Evolutionary conservation across 2,329 filamentous ascomycete genomes (phyloP), one percentile per base, ranked within the genome.

Genomic region (Alternaria rosae): DNA sequence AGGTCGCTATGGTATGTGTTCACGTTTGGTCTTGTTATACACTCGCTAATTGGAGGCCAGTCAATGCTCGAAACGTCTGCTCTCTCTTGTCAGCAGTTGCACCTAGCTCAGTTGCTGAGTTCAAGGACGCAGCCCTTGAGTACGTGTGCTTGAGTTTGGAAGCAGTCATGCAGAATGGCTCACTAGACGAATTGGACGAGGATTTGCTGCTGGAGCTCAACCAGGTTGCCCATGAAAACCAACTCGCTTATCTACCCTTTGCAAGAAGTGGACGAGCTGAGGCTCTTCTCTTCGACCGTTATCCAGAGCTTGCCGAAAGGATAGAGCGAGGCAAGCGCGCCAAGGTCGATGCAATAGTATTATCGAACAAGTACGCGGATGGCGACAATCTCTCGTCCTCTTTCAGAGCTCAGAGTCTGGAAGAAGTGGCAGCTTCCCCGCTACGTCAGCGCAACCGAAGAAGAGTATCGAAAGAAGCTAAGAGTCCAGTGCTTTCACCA

Each of bases 101-200:
- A 45, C 91, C 92, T 3, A 97, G 91, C 75, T 91, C 91, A 0
- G 89, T 97, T 6, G 88, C 88, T 1, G 88, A 91, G 59, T 97
- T 99, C 82, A 97, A 97, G 78, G 88, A 95, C 69, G 91, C 91
- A 10, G 92, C 91, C 0, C 82, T 98, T 28, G 92, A 97, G 76
- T 99, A 97, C 75, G 88, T 97, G 21, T 97, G 93, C 71, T 82
- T 97, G 45, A 96, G 97, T 72, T 84, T 98, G 59, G 95, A 99
- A 78, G 88, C 89, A 7, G 92, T 98, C 85, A 88, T 99, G 53
- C 93, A 97, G 73, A 97, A 97, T 65, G 91, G 92, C 82, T 85
- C 94, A 15, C 85, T 99, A 3, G 92, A 96, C 67, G 91, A 93
- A 59, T 86, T 99, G 15, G 94, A 98, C 56, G 88, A 91, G 43